Evolutionary conservation across 2,329 filamentous ascomycete genomes (phyloP), one percentile per base, ranked within the genome.

Genomic region (Cytospora piceae): DNA sequence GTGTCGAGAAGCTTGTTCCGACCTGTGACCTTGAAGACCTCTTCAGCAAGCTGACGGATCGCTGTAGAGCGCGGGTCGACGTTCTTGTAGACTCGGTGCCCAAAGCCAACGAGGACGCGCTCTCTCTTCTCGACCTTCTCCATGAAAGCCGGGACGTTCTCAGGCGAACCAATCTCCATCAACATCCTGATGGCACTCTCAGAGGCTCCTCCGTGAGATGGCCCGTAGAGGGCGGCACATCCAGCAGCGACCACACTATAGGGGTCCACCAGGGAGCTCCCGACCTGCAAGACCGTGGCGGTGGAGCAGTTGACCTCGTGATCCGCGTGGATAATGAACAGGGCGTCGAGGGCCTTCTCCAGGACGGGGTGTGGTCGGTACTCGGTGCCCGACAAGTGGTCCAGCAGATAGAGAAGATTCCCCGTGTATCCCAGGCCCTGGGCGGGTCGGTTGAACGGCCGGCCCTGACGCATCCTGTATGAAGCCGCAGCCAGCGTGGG

Each of bases 251-350:
- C 81, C 22, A 83, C 78, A 68, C 81, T 84, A 67, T 78, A 86
- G 0, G 85, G 84, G 70, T 87, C 85, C 0, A 86, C 81, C 14
- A 87, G 73, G 0, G 82, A 83, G 63, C 81, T 84, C 9, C 85
- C 83, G 24, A 86, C 83, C 64, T 86, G 83, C 20, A 87, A 74
- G 37, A 85, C 79, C 1, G 84, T 82, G 1, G 85, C 83, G 0
- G 84, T 86, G 2, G 83, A 83, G 70, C 83, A 81, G 69, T 86
- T 85, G 72, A 87, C 83, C 67, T 86, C 85, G 71, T 87, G 85
- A 69, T 87, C 85, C 2, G 83, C 81, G 68, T 85, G 83, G 29
- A 87, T 78, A 62, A 86, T 82, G 70, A 84, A 84, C 3, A 87
- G 77, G 7, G 79, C 78, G 61, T 86, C 82, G 20, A 87, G 74